Evolutionary conservation across 83 land plant genomes (phyloP).

Genomic region (Isoetes engelmannii): DNA sequence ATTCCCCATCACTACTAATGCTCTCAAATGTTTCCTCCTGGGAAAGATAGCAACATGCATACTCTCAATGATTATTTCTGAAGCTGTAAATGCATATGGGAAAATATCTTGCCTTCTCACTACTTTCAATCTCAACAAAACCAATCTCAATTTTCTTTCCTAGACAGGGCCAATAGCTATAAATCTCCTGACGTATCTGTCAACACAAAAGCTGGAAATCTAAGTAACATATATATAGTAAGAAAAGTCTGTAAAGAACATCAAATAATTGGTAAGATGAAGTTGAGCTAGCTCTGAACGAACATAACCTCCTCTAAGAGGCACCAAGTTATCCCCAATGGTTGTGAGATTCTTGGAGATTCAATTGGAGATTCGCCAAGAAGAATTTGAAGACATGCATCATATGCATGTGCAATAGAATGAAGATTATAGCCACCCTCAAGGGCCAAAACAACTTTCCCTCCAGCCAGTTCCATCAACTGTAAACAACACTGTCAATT

Average conservation of each 20-base stretch:
- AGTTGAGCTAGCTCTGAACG: not conserved
- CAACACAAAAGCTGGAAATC: not conserved
- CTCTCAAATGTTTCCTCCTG: not conserved
- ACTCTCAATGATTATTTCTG: not conserved
- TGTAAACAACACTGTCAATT: constrained; percentile 17
- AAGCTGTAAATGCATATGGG: not conserved
- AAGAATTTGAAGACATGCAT: constrained; percentile 54
- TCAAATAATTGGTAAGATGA: not conserved
- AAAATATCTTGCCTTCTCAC: not conserved
- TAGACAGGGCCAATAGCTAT: constrained; percentile 16
- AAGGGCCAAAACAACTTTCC: constrained; percentile 59
- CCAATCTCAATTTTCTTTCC: not conserved
- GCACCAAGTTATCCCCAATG: constrained; percentile 53
- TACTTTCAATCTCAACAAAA: not conserved
- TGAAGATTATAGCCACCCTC: constrained; percentile 82
- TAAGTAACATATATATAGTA: not conserved
- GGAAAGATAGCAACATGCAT: not conserved
- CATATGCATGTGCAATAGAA: constrained; percentile 53
- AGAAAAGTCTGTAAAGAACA: not conserved
- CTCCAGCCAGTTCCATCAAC: constrained; percentile 64
- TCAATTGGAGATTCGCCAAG: constrained; percentile 31
- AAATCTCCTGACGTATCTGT: constrained; percentile 14
- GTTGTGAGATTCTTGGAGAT: constrained; percentile 29
- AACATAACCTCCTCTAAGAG: constrained; percentile 9
- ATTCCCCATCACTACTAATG: not conserved